Base-by-base conservation (phyloP, 2,329 filamentous ascomycete species). In the Botrytis hyacinthi region DNA sequence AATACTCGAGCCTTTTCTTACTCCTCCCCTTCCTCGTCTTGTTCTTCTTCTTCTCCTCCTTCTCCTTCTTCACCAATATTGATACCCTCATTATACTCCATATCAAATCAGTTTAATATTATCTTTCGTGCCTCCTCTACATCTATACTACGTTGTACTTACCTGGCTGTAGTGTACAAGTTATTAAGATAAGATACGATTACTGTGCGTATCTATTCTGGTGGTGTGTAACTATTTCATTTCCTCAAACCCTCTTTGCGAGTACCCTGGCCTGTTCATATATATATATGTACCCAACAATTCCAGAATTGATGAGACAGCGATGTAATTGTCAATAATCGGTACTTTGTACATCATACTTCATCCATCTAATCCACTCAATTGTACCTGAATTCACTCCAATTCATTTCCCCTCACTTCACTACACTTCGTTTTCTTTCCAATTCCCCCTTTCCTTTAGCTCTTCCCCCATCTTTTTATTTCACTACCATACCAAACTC, bases 191-290 rank as follows among this genome's bases (percentile, higher is more conserved):
- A 37, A 67, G 63, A 67, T 67, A 67, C 63, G 63, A 29, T n/a
- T 42, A 10, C n/a, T 10, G 26, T 29, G 26, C 60, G 14, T 63
- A 10, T 63, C 60, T 42, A 26, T n/a, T 42, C 14, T 40, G 14
- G 63, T 51, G 46, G 46, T 67, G 46, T 67, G 65, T 67, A 54
- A 67, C 65, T 9, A 37, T 51, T 67, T 54, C 65, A 57, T 42
- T 68, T 65, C 61, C 40, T 46, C 1, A 22, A 46, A 32, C n/a
- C 61, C 61, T 65, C 48, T 44, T 32, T 65, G 37, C 48, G n/a
- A 6, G 12, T n/a, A 14, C 48, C 48, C 48, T 51, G 48, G 26
- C 48, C 48, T n/a, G 46, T 51, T 26, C 46, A 51, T n/a, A 14
- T 42, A 62, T 42, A 62, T n/a, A 18, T 42, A 40, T 20, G 40